Conservation (phyloP, 2,329 filamentous ascomycete species). For the Cladophialophora yegresii region DNA sequence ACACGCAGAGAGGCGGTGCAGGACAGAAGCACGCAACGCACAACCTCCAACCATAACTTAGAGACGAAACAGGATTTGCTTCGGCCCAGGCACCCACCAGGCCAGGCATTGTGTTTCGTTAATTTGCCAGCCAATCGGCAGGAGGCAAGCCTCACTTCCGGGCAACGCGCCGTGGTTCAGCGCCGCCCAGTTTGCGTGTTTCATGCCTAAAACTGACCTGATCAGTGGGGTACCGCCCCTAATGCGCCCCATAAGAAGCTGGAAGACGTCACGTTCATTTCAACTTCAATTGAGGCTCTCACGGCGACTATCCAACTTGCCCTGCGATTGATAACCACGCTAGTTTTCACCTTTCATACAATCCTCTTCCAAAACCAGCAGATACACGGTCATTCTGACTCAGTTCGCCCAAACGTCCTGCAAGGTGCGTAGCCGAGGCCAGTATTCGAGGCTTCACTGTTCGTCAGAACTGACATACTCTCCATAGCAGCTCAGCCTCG, state of each 20-base stretch:
- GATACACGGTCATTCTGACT: neutral
- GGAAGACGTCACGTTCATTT: constrained; percentile 3
- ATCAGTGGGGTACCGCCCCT: neutral
- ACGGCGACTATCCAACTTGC: neutral
- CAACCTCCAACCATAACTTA: neutral
- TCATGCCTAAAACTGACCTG: constrained; percentile 2
- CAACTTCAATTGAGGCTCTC: neutral
- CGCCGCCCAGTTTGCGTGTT: constrained; percentile 17
- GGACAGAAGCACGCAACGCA: neutral
- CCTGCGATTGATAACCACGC: neutral
- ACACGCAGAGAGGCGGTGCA: neutral
- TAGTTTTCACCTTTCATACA: neutral
- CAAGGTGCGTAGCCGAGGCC: neutral
- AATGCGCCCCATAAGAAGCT: neutral
- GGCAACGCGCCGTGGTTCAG: neutral
- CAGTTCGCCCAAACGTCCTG: neutral
- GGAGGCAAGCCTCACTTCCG: neutral
- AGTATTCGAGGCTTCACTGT: neutral
- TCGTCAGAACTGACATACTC: neutral
- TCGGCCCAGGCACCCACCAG: too few relatives aligned
- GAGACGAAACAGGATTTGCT: constrained; percentile 5
- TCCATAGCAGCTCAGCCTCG: neutral
- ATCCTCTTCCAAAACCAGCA: neutral
- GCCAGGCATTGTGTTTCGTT: constrained; percentile 3
- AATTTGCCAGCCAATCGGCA: constrained; percentile 1